A percentile compares a stretch with the other conserved stretches of the same genome.
These are phyloP conservation scores for Lumnitzera littorea DNA, from an alignment of 345 rosid species.

Conservation along the genomic window DNA sequence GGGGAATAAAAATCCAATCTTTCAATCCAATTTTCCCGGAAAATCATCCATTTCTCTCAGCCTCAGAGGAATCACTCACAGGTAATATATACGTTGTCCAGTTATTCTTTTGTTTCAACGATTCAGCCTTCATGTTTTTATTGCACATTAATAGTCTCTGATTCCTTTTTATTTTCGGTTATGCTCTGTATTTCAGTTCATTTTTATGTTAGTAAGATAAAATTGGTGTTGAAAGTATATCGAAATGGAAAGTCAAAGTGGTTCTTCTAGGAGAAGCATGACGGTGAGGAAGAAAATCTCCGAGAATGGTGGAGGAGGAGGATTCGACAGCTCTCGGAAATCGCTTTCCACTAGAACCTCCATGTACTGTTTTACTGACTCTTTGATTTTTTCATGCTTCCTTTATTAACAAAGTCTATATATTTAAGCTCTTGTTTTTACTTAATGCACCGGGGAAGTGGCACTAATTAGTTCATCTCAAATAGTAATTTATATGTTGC, in stretches of 20 bases:
- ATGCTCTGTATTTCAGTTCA: not conserved
- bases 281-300: constrained; percentile 53
- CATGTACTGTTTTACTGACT: constrained; percentile 27
- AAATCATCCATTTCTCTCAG: constrained; percentile 8
- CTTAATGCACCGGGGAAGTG: no score
- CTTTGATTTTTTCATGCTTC: not conserved
- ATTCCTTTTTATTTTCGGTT: not conserved
- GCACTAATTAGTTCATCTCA: no score
- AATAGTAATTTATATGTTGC: no score
- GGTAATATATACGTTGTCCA: no score
- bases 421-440: no score
- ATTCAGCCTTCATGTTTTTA: no score
- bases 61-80: not conserved
- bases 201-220: not conserved
- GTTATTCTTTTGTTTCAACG: no score
- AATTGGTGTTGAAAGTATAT: constrained; percentile 6
- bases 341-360: constrained; percentile 55
- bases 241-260: constrained; percentile 72
- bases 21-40: constrained; percentile 13
- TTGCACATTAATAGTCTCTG: not conserved
- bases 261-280: constrained; percentile 61
- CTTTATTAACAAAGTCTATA: not conserved
- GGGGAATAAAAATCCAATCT: constrained; percentile 11
- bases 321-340: constrained; percentile 46
- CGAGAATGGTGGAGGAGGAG: constrained; percentile 47